Evolutionary conservation across 331 rosid genomes (phyloP), one percentile per base, ranked within the genome.

Genomic region (Pyrus hybrid): DNA sequence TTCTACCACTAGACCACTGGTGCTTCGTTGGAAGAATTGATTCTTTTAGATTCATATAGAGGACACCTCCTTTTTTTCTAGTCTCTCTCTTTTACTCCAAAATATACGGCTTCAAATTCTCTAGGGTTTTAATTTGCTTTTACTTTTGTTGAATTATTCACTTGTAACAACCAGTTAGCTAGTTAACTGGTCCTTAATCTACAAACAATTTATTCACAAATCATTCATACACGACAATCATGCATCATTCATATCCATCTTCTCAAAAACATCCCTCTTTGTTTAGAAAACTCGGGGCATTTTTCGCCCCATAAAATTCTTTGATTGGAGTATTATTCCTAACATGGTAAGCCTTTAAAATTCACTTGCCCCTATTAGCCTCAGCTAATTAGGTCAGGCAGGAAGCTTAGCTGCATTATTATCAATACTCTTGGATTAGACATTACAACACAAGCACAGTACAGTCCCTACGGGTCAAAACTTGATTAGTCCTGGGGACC

Each of bases 1-100:
- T 85, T 87, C 88, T 85, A 85, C 91, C 91, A 80, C 91, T 84
- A 83, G 86, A 80, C 86, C 87, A 83, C 85, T 84, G 96, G 89
- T 41, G 45, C 45, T 11, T 10, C 1, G 45, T 1, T 41, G 45
- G 45, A 0, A 9, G 13, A 9, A 2, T 37, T 37, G 45, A 37
- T 37, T 37, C 13, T 37, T 37, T 9, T 37, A 37, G 13, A 0
- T 37, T 2, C 0, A 9, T 37, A 37, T 9, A 1, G 45, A 37
- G 1, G 13, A 37, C 13, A 9, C 45, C 13, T 0, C 13, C 3
- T 47, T 16, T 5, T 43, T 37, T 37, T 0, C n/a, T 16, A 16
- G 1, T 49, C 56, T 49, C 7, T 16, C n/a, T 0, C 56, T 17
- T 49, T 7, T 2, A 8, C n/a, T 16, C n/a, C 56, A 49, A 49